Percentiles rank a stretch among this genome's conserved stretches.
These are phyloP conservation scores for Globisporangium takayamanum DNA, from an alignment of 352 stramenopile species.

Conservation along the genomic window DNA sequence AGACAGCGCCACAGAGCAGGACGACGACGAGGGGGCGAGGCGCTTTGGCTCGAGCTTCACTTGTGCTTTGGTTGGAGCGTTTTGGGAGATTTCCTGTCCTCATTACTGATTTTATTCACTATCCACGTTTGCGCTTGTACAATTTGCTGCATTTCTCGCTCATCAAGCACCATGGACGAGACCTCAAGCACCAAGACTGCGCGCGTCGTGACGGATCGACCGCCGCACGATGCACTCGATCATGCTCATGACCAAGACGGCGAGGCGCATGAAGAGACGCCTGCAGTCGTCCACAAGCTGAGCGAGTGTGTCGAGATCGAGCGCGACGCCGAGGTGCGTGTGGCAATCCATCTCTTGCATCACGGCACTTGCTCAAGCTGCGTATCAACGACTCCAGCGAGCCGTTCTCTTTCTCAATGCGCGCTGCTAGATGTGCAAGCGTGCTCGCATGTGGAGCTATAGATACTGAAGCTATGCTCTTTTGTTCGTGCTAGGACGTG, in stretches of 20 bases:
- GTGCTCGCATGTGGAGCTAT: neutral
- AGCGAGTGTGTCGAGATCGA: slow-evolving; percentile 68
- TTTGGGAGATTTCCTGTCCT: neutral
- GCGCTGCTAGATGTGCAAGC: neutral
- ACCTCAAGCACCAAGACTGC: neutral
- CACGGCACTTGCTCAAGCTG: neutral
- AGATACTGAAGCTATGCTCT: neutral
- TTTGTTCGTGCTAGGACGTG: slow-evolving; percentile 34
- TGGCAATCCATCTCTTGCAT: neutral
- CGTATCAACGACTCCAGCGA: neutral
- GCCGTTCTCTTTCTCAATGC: neutral
- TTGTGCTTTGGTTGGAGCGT: neutral
- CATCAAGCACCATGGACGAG: neutral
- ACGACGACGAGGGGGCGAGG: neutral
- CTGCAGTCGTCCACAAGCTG: slow-evolving; percentile 30
- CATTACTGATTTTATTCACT: neutral
- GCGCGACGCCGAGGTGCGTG: slow-evolving; percentile 33
- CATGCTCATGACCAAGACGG: slow-evolving; percentile 4
- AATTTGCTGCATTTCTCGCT: neutral
- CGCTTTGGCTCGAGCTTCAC: neutral
- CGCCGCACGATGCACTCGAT: slow-evolving; percentile 5
- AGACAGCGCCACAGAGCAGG: neutral
- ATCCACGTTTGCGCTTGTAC: neutral
- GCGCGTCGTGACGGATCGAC: neutral
- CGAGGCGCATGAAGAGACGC: slow-evolving; percentile 23